Percentiles rank a stretch among this genome's conserved stretches.
Conservation (phyloP, 768 basidiomycete genomes). For the Naematelia encephala region DNA sequence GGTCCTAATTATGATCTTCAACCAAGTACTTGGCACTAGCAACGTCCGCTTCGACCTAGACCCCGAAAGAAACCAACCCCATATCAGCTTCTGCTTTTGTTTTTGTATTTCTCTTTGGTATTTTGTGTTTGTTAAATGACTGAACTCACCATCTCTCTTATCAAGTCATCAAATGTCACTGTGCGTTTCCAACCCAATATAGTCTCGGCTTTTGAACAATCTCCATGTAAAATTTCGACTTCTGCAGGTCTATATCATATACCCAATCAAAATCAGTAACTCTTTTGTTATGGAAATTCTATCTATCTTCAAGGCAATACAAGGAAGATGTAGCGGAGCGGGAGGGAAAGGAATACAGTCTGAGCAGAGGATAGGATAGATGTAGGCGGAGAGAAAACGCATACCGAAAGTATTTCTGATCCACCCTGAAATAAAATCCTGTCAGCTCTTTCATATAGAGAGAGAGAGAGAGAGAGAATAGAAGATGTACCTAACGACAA, state of each 20-base stretch:
- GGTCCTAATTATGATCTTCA: constrained; percentile 1
- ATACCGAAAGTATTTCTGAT: background rate
- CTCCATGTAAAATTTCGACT: constrained; percentile 87
- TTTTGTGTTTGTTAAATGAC: no score
- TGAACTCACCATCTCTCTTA: constrained; percentile 86
- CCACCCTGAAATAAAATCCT: background rate
- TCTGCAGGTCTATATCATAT: constrained; percentile 95
- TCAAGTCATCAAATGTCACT: constrained; percentile 75
- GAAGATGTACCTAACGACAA: background rate
- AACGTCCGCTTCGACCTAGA: constrained; percentile 1
- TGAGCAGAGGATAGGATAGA: no score
- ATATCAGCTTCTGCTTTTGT: no score
- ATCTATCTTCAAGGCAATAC: no score
- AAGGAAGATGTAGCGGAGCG: no score
- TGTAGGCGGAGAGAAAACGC: no score
- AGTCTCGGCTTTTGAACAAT: constrained; percentile 84
- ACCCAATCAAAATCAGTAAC: no score
- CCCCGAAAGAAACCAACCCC: background rate
- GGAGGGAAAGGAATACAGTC: no score
- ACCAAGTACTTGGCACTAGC: constrained; percentile 3
- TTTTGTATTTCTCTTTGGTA: no score
- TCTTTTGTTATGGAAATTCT: no score
- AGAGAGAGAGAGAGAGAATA: background rate
- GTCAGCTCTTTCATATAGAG: background rate
- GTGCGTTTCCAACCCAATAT: constrained; percentile 86